These are phyloP conservation scores for Trichosporon ovoides DNA, from an alignment of 1,284 basidiomycete species.

Conservation along the genomic window DNA sequence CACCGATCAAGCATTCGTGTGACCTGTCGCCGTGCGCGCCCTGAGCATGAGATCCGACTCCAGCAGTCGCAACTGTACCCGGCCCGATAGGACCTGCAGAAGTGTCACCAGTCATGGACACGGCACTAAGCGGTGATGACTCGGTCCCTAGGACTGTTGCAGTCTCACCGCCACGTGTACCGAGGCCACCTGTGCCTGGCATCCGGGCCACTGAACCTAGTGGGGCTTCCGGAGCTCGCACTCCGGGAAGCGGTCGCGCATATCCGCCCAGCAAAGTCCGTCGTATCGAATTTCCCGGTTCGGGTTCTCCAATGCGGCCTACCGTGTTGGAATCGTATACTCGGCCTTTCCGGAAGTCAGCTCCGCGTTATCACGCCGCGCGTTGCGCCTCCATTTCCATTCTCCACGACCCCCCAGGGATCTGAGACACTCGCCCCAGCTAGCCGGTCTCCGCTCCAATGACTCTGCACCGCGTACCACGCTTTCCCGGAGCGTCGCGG, in stretches of 20 bases:
- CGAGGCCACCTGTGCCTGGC: neutral
- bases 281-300: neutral
- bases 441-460: too few relatives aligned
- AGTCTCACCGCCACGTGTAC: neutral
- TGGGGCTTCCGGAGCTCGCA: neutral
- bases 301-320: slow-evolving; percentile 6
- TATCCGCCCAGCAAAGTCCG: neutral
- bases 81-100: slow-evolving; percentile 9
- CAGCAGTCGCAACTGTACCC: neutral
- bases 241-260: neutral
- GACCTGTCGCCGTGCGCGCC: neutral
- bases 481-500: too few relatives aligned
- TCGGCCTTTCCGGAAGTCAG: slow-evolving; percentile 25
- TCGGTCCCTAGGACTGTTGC: neutral
- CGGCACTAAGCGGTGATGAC: neutral
- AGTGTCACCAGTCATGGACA: slow-evolving; percentile 7
- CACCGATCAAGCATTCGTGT: slow-evolving; percentile 37
- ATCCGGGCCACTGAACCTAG: neutral
- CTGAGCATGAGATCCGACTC: too few relatives aligned
- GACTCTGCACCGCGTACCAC: too few relatives aligned
- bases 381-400: too few relatives aligned
- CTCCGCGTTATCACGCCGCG: too few relatives aligned
- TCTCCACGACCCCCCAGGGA: too few relatives aligned
- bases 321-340: slow-evolving; percentile 68
- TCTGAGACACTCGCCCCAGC: too few relatives aligned